phyloP scores from a whole-genome alignment of 129 eudicot genomes.

The Glebionis coronaria region DNA sequence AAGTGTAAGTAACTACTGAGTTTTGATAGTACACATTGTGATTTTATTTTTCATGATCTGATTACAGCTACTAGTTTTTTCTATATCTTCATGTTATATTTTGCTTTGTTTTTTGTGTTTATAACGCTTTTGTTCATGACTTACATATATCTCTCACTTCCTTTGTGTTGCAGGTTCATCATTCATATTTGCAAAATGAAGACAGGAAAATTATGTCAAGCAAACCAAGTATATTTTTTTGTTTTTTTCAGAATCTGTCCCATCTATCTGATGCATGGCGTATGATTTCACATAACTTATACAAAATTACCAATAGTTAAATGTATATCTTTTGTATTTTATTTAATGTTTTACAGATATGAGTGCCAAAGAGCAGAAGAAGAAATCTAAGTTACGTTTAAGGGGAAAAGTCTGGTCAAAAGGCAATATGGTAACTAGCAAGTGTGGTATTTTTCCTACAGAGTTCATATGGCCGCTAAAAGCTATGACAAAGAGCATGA shows the following conservation, averaged over 20 bases:
- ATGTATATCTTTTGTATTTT: neutral
- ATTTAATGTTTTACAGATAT: neutral
- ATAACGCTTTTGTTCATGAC: neutral
- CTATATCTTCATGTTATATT: too few species aligned
- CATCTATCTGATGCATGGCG: neutral
- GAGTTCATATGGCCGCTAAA: too few species aligned
- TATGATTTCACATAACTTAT: neutral
- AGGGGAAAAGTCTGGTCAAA: too few species aligned
- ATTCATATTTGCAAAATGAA: neutral
- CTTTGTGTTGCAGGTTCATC: neutral
- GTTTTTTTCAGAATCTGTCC: neutral
- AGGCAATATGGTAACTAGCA: too few species aligned
- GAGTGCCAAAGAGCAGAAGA: conserved; percentile 1
- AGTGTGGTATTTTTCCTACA: too few species aligned
- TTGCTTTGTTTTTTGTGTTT: neutral
- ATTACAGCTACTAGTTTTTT: too few species aligned
- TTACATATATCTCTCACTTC: neutral
- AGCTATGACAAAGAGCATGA: too few species aligned
- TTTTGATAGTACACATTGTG: too few species aligned
- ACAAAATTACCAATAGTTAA: neutral
- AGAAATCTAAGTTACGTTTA: neutral
- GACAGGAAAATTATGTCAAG: neutral
- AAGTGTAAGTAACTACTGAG: too few species aligned
- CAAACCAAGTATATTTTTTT: neutral
- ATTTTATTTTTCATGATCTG: too few species aligned